phyloP scores from a whole-genome alignment of 805 yeast genomes.

The Starmerella kuoi region DNA sequence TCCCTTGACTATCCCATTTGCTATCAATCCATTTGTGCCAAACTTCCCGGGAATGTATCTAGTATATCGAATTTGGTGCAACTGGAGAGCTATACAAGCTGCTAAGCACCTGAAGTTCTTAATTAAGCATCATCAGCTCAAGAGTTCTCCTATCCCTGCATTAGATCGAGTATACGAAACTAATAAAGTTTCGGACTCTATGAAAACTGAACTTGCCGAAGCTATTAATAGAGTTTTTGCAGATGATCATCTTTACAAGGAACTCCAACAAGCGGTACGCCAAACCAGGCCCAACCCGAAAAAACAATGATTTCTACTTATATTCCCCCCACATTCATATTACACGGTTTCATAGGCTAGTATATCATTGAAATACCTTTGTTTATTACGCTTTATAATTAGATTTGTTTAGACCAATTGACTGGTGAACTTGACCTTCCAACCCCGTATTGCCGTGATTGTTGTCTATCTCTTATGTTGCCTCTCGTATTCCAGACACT shows the following conservation, averaged over 20 bases:
- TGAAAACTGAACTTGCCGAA: conserved; percentile 6
- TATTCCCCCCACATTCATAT: no score
- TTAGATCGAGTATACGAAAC: conserved; percentile 9
- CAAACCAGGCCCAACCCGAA: no score
- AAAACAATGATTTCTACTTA: no score
- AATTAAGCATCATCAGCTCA: conserved; percentile 35
- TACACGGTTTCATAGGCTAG: no score
- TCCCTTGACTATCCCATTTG: conserved; percentile 72
- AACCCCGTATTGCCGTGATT: no score
- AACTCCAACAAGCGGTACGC: conserved; percentile 20
- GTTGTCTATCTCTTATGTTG: no score
- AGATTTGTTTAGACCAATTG: no score
- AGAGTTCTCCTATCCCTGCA: conserved; percentile 20
- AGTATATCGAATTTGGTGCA: conserved; percentile 70
- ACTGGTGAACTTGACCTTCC: no score
- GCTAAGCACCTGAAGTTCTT: conserved; percentile 54
- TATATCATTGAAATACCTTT: no score
- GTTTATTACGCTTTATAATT: no score
- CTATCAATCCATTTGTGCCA: conserved; percentile 73
- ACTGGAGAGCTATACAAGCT: conserved; percentile 66
- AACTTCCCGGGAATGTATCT: conserved; percentile 86
- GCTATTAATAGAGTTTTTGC: conserved; percentile 12
- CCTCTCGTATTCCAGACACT: no score
- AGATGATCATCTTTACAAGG: conserved; percentile 9
- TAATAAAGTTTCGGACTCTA: background rate